A percentile compares a stretch with the other conserved stretches of the same genome.
Evolutionary conservation across 345 rosid species (phyloP).

Genomic region (Firmiana major): DNA sequence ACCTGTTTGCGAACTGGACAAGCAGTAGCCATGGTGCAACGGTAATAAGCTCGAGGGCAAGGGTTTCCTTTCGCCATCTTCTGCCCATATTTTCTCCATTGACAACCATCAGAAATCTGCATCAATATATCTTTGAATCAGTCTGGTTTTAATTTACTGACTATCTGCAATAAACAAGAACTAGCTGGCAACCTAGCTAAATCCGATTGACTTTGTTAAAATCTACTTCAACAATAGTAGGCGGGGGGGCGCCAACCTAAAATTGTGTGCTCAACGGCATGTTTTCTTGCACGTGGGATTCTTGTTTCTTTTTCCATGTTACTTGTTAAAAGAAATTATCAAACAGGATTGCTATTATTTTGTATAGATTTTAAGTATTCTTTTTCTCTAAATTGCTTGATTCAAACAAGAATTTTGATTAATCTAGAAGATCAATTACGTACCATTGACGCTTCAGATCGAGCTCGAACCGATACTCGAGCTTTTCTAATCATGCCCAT

Average conservation of each 20-base stretch:
- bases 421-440: background rate
- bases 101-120: constrained; percentile 87
- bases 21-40: constrained; percentile 93
- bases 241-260: constrained; percentile 17
- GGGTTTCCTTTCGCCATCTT: constrained; percentile 99
- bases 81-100: constrained; percentile 98
- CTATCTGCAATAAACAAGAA: background rate
- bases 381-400: background rate
- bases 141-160: background rate
- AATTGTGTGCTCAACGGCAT: constrained; percentile 15
- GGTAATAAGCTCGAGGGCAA: constrained; percentile 90
- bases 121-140: background rate
- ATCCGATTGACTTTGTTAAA: constrained; percentile 3
- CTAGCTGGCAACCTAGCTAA: background rate
- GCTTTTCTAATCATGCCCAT: constrained; percentile 47
- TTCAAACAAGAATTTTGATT: background rate
- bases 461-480: constrained; percentile 67
- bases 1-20: constrained; percentile 92
- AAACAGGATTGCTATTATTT: background rate
- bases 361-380: background rate
- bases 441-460: constrained; percentile 64
- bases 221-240: constrained; percentile 28
- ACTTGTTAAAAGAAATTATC: constrained; percentile 1
- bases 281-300: constrained; percentile 3
- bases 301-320: background rate